These are phyloP conservation scores for Forsythia suspensa DNA, from an alignment of 257 asterid genomes.

Conservation along the genomic window DNA sequence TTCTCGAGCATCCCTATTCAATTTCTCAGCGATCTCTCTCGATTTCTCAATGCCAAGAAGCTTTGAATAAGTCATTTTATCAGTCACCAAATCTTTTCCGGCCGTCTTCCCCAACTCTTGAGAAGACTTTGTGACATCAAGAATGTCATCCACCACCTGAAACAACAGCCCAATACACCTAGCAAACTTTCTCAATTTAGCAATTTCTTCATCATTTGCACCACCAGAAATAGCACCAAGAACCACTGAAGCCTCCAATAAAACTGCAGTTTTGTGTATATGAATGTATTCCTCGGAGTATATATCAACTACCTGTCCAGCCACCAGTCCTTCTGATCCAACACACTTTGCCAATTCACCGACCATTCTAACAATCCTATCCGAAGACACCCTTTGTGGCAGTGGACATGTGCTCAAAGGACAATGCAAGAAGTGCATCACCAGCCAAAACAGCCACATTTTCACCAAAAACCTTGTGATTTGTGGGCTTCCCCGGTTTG, in stretches of 20 bases:
- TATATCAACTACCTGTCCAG: constrained; percentile 48
- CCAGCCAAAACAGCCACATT: constrained; percentile 45
- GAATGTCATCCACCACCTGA: constrained; percentile 37
- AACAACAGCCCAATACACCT: constrained; percentile 40
- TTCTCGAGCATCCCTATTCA: constrained; percentile 41
- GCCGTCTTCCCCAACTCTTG: constrained; percentile 46
- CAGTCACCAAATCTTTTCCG: constrained; percentile 41
- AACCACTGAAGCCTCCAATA: constrained; percentile 44
- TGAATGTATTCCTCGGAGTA: constrained; percentile 54
- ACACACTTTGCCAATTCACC: constrained; percentile 38
- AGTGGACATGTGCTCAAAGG: constrained; percentile 44
- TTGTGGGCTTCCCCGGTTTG: constrained; percentile 53
- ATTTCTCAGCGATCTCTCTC: constrained; percentile 30
- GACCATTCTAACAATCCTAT: constrained; percentile 26
- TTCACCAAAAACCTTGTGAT: constrained; percentile 45
- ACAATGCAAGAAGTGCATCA: constrained; percentile 40
- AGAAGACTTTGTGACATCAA: constrained; percentile 39
- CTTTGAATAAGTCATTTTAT: constrained; percentile 48
- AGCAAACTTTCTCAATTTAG: constrained; percentile 36
- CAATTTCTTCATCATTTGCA: constrained; percentile 32
- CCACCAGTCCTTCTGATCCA: constrained; percentile 51
- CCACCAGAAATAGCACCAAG: constrained; percentile 50
- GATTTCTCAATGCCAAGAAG: constrained; percentile 43
- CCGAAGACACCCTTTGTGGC: constrained; percentile 30
- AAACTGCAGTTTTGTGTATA: constrained; percentile 41